Evolutionary conservation across 2,329 filamentous ascomycete species (phyloP), one percentile per base, ranked within the genome.

Genomic region (Cadophora malorum): DNA sequence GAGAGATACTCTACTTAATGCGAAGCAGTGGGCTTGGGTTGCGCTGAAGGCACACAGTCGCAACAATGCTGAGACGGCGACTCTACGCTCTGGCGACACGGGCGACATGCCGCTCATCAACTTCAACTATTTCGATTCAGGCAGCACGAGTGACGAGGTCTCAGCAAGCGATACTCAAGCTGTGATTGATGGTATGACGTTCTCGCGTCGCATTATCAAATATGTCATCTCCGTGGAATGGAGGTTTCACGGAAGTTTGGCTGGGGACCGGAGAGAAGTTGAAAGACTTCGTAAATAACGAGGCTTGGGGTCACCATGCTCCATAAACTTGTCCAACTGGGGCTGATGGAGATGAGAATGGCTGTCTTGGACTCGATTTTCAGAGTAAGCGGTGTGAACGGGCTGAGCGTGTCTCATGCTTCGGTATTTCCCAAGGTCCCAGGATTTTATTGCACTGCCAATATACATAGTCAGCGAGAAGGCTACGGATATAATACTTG

Each of bases 1-100:
- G 0, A 73, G 80, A 0, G 73, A 74, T 1, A 73, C 72, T 0
- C 50, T 67, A 74, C 75, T 79, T 28, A 79, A 75, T 16, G 79
- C 76, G 5, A 76, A 82, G 83, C 81, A 82, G 67, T 73, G 67
- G 68, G 55, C 68, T 5, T 75, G 72, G 69, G 58, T 69, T 12
- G 82, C 84, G 3, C 81, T 92, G 64, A 89, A 90, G 78, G 84
- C 85, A 0, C 88, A 90, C 74, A 84, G 88, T 0, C 84, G 86
- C 66, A 91, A 92, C 69, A 80, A 74, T 0, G 85, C 84, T 4
- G 91, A 91, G 12, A 84, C 83, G 1, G 89, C 93, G 4, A 83
- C 78, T 3, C 84, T 93, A 7, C 81, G 80, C n/a, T 89, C 86
- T 0, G 79, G 84, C 0, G 85, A 92, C 74, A 90, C 90, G 0